Conservation (phyloP, 148 eudicot genomes). For the Hydrangea macrophylla region DNA sequence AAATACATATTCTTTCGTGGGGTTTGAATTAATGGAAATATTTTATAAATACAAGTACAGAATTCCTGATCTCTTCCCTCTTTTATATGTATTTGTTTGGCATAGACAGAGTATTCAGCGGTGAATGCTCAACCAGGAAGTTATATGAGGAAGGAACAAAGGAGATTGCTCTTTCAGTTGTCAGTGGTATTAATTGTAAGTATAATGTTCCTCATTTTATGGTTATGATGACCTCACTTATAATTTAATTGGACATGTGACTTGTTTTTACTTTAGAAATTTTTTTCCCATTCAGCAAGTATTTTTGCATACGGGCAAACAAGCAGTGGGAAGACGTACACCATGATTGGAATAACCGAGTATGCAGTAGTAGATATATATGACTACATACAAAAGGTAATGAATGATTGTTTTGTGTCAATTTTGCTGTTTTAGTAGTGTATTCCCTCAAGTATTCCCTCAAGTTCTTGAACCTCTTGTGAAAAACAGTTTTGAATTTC, state of each 20-base stretch:
- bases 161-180: slow-evolving; percentile 91
- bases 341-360: slow-evolving; percentile 85
- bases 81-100: slow-evolving; percentile 11
- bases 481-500: no score
- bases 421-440: background rate
- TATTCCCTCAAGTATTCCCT: background rate
- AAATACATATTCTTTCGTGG: background rate
- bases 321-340: slow-evolving; percentile 89
- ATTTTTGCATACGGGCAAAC: slow-evolving; percentile 92
- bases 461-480: slow-evolving; percentile 4
- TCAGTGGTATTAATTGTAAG: slow-evolving; percentile 92
- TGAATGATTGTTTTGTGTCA: background rate
- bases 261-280: background rate
- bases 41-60: background rate
- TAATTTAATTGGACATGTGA: background rate
- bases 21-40: background rate
- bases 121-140: slow-evolving; percentile 73
- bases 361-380: slow-evolving; percentile 78
- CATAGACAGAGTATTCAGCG: slow-evolving; percentile 85
- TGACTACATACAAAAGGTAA: slow-evolving; percentile 75
- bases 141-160: slow-evolving; percentile 82
- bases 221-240: background rate
- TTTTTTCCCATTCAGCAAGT: slow-evolving; percentile 49
- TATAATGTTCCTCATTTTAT: slow-evolving; percentile 8
- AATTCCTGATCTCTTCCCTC: background rate